Conservation (phyloP, 2,329 filamentous ascomycete species). For the Talaromyces pinophilus region DNA sequence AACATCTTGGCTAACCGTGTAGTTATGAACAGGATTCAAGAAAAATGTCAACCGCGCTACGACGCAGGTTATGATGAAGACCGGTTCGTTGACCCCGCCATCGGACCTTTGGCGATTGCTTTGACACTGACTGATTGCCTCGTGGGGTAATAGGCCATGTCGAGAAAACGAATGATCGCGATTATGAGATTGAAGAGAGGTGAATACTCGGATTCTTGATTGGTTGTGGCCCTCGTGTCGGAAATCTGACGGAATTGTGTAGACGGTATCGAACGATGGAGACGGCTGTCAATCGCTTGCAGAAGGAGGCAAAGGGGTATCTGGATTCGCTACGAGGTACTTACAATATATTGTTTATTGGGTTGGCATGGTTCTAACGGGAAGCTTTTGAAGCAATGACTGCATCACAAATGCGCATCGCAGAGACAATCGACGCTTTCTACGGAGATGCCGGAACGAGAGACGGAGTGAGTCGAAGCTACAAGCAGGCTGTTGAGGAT, state of each 20-base stretch:
- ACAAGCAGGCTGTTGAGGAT: slow-evolving; percentile 98
- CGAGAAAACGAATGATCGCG: slow-evolving; percentile 96
- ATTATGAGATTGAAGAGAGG: slow-evolving; percentile 97
- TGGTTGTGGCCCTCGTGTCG: background rate
- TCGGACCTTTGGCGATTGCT: background rate
- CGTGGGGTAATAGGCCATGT: slow-evolving; percentile 67
- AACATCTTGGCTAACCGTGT: background rate
- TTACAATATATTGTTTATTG: too few species aligned
- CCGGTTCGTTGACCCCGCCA: slow-evolving; percentile 56
- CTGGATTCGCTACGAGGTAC: slow-evolving; percentile 87
- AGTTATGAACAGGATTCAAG: slow-evolving; percentile 67
- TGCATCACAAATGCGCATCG: slow-evolving; percentile 97
- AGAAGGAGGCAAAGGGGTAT: slow-evolving; percentile 98
- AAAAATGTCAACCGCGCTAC: slow-evolving; percentile 98
- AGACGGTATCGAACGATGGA: slow-evolving; percentile 98
- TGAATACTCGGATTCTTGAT: slow-evolving; percentile 37
- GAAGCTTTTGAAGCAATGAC: slow-evolving; percentile 73
- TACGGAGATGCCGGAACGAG: slow-evolving; percentile 94
- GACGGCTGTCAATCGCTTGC: slow-evolving; percentile 82
- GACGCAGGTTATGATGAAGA: slow-evolving; percentile 99
- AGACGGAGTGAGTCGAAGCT: slow-evolving; percentile 92
- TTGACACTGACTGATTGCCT: background rate
- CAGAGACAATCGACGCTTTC: slow-evolving; percentile 98
- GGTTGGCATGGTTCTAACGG: background rate
- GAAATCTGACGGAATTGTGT: slow-evolving; percentile 27